Base-by-base conservation (phyloP, 2,329 filamentous ascomycete genomes). In the Daldinia sp. region DNA sequence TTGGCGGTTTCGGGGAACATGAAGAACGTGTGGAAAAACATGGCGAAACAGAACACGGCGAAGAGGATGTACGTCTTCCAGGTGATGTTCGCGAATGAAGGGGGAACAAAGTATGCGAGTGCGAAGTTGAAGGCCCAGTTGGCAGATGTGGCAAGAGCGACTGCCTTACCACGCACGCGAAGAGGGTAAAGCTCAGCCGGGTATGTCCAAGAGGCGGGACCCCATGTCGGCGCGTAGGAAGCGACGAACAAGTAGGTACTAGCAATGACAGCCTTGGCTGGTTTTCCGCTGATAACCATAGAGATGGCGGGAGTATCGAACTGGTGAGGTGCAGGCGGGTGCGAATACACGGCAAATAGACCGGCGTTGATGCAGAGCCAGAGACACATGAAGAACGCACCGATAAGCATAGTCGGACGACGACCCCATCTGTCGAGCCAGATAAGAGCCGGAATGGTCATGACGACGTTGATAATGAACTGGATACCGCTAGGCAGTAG, bases 401-500 rank as follows among this genome's bases (percentile, higher is more conserved):
- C 91, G 28, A 89, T 75, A n/a, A 93, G 82, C 39, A 93, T 83
- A 4, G 90, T 87, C 1, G 82, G 83, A 46, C 91, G 92, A 70
- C 92, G 92, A 53, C 93, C 93, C 89, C 90, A 93, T 62, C 85
- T 84, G 73, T 96, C 92, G 74, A 94, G 87, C 82, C 84, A 94
- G 63, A 94, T 80, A 26, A 95, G 85, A 1, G 92, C 92, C 0
- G 92, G 91, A 2, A 94, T 78, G 0, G 93, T 95, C 89, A 93
- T 92, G 59, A 90, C 67, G 1, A 95, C 92, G 78, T 94, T 94
- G 82, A 95, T 93, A 73, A 94, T 85, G 77, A 92, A 93, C 75
- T 92, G 89, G 69, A 93, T 92, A 9, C 87, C 88, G 18, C 89
- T 91, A 6, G 90, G 86, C 50, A 92, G 79, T 7, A 93, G 84